Base-by-base conservation (phyloP, 257 asterid genomes). In the Salvia rosmarinus region DNA sequence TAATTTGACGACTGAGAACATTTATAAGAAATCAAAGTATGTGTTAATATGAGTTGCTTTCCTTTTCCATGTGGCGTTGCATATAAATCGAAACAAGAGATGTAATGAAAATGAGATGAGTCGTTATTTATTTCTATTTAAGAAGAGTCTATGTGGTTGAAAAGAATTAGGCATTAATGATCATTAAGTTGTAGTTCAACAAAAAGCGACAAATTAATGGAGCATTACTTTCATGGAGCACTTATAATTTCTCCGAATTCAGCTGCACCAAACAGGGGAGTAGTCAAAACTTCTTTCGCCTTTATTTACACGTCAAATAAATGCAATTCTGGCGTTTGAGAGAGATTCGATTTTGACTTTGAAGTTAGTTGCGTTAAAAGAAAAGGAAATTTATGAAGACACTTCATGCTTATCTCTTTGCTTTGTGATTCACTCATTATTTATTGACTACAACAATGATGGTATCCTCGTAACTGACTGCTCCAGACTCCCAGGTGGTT, bases 371-470 rank as follows among this genome's bases (percentile, higher is more conserved):
- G 75, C 72, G 80, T 1, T 7, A 61, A 47, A 44, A 56, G 7
- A 23, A n/a, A 42, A 14, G 10, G 43, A 40, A 62, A 80, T 80
- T 80, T 56, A 71, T 80, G 72, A 43, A 78, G 76, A 79, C 69
- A 60, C 66, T 77, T 55, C 73, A 44, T 73, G 81, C 79, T 82
- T 77, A 81, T 75, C 77, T 70, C 68, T 73, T 63, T 44, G 69
- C 50, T 70, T 75, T 57, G 68, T 73, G 2, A 42, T 58, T 51
- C 77, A 68, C 82, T 79, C 79, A 71, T 67, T 58, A 73, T 75
- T 70, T 67, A 28, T 60, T 54, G 12, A 59, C 52, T 35, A 3
- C 28, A 35, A 44, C 46, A 66, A 52, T 74, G 47, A 55, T 68
- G 2, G 50, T 21, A 13, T 62, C 73, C 72, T 60, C 50, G n/a